Percentiles rank a stretch among this genome's conserved stretches.
phyloP scores from a whole-genome alignment of 257 asterid genomes.

The Solanum habrochaites region DNA sequence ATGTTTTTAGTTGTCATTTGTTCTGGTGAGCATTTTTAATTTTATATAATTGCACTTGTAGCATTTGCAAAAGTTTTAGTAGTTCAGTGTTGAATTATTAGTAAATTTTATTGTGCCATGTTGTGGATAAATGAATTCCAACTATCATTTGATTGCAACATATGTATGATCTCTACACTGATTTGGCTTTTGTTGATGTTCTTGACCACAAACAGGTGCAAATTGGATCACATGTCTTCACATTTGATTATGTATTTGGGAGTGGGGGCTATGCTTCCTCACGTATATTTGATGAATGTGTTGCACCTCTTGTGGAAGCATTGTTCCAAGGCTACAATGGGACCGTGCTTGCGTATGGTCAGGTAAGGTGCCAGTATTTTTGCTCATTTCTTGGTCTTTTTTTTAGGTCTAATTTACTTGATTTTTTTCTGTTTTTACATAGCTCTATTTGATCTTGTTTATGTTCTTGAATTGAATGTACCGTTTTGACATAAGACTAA shows the following conservation, averaged over 20 bases:
- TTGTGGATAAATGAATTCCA: not conserved
- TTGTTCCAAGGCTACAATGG: conserved; percentile 82
- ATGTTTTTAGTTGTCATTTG: not conserved
- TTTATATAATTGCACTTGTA: not conserved
- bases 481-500: not conserved
- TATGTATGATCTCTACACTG: not conserved
- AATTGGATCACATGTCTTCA: conserved; percentile 90
- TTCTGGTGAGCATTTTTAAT: not conserved
- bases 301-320: conserved; percentile 74
- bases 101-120: not conserved
- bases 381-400: not conserved
- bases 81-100: not conserved
- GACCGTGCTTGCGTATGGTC: conserved; percentile 96
- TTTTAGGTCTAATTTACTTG: not conserved
- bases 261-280: conserved; percentile 50
- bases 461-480: not conserved
- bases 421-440: not conserved
- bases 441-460: not conserved
- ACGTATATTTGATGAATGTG: conserved; percentile 64
- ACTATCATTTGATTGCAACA: not conserved
- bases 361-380: conserved; percentile 27
- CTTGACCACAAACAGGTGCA: conserved; percentile 57
- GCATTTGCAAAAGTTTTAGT: not conserved
- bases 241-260: conserved; percentile 81
- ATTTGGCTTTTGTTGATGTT: not conserved